Conservation (phyloP, 495 filamentous ascomycete genomes). For the Annulohypoxylon moriforme region DNA sequence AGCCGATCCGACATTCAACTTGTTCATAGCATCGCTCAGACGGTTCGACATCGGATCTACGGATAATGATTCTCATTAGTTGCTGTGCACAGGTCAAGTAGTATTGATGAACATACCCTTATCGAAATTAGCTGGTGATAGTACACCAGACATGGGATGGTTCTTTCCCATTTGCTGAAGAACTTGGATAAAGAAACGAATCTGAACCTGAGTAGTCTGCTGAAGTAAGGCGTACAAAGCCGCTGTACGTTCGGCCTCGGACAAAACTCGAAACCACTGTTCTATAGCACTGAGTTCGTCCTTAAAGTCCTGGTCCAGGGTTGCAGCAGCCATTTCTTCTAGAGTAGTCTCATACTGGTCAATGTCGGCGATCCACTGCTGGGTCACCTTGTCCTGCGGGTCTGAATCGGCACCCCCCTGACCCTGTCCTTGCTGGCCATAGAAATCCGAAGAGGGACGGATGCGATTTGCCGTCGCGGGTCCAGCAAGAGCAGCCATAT, state of each 20-base stretch:
- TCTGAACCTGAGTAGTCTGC: constrained; percentile 98
- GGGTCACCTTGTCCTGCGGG: constrained; percentile 89
- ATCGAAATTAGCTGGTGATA: constrained; percentile 97
- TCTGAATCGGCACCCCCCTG: constrained; percentile 73
- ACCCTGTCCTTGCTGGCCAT: constrained; percentile 77
- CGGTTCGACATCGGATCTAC: constrained; percentile 97
- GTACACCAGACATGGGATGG: constrained; percentile 95
- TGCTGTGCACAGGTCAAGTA: background rate
- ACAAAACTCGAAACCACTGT: constrained; percentile 98
- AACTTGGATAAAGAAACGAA: constrained; percentile 98
- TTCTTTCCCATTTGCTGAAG: constrained; percentile 98
- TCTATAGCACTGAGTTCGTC: constrained; percentile 98
- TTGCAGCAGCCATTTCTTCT: constrained; percentile 98
- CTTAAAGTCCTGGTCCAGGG: constrained; percentile 98
- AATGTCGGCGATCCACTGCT: constrained; percentile 99
- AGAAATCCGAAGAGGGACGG: constrained; percentile 94
- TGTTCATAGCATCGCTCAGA: constrained; percentile 96
- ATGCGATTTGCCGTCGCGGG: constrained; percentile 83
- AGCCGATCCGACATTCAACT: constrained; percentile 85
- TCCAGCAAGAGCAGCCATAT: constrained; percentile 88
- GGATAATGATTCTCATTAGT: constrained; percentile 19
- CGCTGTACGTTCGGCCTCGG: constrained; percentile 94
- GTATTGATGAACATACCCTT: constrained; percentile 71
- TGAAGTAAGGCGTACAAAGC: constrained; percentile 95
- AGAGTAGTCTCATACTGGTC: constrained; percentile 97